A percentile compares a stretch with the other conserved stretches of the same genome.
These are phyloP conservation scores for Trichoderma afroharzianum DNA, from an alignment of 2,329 filamentous ascomycete species.

Conservation along the genomic window DNA sequence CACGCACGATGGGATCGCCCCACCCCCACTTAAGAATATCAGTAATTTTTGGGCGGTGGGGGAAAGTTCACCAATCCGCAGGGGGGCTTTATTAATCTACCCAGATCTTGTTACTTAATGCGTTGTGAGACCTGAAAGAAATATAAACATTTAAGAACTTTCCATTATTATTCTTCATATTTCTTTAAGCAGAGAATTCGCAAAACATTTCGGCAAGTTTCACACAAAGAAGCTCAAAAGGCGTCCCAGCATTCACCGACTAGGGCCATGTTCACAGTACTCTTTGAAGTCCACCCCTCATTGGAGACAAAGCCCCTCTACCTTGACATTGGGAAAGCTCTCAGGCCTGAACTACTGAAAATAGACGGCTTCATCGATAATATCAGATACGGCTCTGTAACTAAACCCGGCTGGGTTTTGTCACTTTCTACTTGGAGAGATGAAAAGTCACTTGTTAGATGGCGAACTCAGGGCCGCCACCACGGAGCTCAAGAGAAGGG, in stretches of 20 bases:
- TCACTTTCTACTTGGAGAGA: not conserved
- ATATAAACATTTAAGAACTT: too few species aligned
- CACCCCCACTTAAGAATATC: too few species aligned
- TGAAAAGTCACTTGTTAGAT: not conserved
- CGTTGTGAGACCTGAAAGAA: too few species aligned
- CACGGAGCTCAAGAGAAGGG: not conserved
- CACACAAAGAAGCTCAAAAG: too few species aligned
- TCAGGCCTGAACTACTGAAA: not conserved
- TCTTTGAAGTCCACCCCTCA: not conserved
- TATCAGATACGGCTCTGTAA: not conserved
- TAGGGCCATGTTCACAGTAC: not conserved
- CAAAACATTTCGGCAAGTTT: too few species aligned
- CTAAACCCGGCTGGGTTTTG: not conserved
- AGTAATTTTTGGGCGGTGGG: too few species aligned
- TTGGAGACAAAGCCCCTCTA: not conserved
- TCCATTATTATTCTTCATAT: too few species aligned
- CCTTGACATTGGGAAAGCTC: not conserved
- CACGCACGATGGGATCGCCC: not conserved
- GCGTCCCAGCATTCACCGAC: not conserved
- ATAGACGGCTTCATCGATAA: not conserved
- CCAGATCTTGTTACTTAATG: too few species aligned
- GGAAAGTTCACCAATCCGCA: too few species aligned
- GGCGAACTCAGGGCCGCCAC: not conserved
- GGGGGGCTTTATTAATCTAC: too few species aligned
- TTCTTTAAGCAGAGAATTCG: too few species aligned